Base-by-base conservation (phyloP, 2,329 filamentous ascomycete species). In the Claviceps sp. region DNA sequence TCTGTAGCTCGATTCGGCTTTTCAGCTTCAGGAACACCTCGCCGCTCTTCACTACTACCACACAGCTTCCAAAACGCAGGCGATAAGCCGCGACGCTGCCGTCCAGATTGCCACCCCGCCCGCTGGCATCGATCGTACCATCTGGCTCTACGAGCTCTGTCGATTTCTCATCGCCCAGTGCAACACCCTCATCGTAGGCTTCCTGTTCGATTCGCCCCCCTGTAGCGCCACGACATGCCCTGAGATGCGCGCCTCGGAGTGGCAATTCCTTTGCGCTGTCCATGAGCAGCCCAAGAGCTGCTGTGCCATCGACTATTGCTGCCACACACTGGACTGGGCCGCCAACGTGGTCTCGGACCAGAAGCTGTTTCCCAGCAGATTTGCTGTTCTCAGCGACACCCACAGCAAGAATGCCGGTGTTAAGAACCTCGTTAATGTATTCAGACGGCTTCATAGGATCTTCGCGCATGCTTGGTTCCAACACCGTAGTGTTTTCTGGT, bases 391-490 rank as follows among this genome's bases (percentile, higher is more conserved):
- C 30, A 71, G 68, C 52, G 77, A 78, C 64, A 73, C 72, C 41
- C 76, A 81, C 63, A 80, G 80, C 61, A 79, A 77, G 64, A 76
- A 73, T 55, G 69, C 76, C 44, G 87, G 87, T 52, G 74, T 85
- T 54, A 88, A 89, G 67, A 91, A 94, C 65, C 75, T 98, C 54
- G 86, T 91, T 60, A 97, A 96, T 66, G 91, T 98, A 52, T 97
- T 98, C 69, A 81, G 93, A 52, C 80, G 93, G 14, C 80, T 97
- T 48, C 95, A 98, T 68, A 81, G 93, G 55, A 97, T 98, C 68
- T 98, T 97, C 65, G 93, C 93, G 47, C 93, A 98, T 65, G 93
- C 93, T 7, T 98, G 93, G 93, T 98, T 96, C 67, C 89, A 96
- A 70, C 93, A 98, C 67, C 81, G 90, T 46, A 85, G 86, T 52